phyloP scores from a whole-genome alignment of 2,329 filamentous ascomycete genomes.

The Clarireedia homoeocarpa region DNA sequence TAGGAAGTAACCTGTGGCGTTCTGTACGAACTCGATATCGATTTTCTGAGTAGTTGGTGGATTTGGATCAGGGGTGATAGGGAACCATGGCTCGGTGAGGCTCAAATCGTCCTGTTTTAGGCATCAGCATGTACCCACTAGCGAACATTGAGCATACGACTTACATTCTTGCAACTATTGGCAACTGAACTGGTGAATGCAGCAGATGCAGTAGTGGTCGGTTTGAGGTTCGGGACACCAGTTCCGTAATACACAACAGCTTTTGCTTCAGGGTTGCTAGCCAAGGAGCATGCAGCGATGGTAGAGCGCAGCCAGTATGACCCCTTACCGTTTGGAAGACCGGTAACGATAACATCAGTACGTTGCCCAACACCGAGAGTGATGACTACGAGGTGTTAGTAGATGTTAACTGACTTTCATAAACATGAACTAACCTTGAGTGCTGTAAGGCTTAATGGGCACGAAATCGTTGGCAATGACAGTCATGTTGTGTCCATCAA shows the following conservation, averaged over 20 bases:
- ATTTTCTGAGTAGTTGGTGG: conserved; percentile 17
- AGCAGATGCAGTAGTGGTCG: conserved; percentile 16
- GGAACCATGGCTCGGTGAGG: conserved; percentile 15
- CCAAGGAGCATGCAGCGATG: conserved; percentile 35
- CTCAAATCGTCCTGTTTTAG: neutral
- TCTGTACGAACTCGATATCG: conserved; percentile 37
- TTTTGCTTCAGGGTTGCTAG: conserved; percentile 41
- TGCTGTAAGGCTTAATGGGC: conserved; percentile 53
- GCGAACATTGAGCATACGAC: neutral
- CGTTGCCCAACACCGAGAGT: conserved; percentile 35
- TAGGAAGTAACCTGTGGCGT: conserved; percentile 38
- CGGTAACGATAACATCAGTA: conserved; percentile 36
- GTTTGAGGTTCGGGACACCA: conserved; percentile 10
- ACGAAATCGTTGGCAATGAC: conserved; percentile 58
- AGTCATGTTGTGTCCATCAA: conserved; percentile 46
- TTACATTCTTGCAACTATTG: conserved; percentile 15
- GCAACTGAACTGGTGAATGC: conserved; percentile 9
- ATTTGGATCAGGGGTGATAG: conserved; percentile 15
- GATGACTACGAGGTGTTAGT: neutral
- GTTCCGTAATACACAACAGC: conserved; percentile 60
- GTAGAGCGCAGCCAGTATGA: conserved; percentile 50
- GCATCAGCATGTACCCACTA: neutral
- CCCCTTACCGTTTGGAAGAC: conserved; percentile 31
- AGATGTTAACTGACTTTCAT: neutral
- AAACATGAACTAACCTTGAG: conserved; percentile 40